A percentile compares a stretch with the other conserved stretches of the same genome.
phyloP scores from a whole-genome alignment of 176 grass and related monocot genomes.

The Paspalum notatum region DNA sequence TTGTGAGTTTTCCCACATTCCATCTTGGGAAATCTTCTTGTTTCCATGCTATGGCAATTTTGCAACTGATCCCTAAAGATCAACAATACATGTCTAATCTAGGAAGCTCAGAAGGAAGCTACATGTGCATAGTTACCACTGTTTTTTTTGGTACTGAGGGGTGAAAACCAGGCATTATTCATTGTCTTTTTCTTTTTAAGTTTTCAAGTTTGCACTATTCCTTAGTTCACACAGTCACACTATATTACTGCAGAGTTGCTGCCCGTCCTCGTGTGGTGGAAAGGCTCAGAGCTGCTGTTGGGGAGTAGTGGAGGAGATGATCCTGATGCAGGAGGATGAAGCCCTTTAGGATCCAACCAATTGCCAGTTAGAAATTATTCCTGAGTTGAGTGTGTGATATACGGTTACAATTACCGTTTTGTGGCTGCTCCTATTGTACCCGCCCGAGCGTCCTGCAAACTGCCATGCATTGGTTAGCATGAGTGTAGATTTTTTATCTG shows the following conservation, averaged over 20 bases:
- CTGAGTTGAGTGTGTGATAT: background rate
- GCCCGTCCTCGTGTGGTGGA: constrained; percentile 24
- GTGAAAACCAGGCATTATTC: background rate
- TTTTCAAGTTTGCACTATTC: constrained; percentile 1
- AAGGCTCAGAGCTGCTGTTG: background rate
- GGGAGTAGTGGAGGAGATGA: background rate
- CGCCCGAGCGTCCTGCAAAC: background rate
- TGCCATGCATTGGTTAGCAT: too few species aligned
- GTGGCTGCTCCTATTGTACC: background rate
- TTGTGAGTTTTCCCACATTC: background rate
- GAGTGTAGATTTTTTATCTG: too few species aligned
- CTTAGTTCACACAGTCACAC: background rate
- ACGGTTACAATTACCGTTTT: background rate
- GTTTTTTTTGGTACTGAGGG: background rate
- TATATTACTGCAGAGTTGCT: constrained; percentile 59
- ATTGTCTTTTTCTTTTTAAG: background rate
- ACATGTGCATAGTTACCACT: background rate
- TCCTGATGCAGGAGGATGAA: background rate
- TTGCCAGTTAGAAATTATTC: background rate
- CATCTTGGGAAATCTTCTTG: background rate
- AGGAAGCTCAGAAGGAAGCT: background rate
- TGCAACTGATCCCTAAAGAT: background rate
- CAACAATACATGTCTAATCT: background rate
- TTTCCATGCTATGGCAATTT: background rate
- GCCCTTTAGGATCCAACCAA: background rate